Conservation (phyloP, 2,329 filamentous ascomycete genomes). For the Alternaria novae-zelandiae region DNA sequence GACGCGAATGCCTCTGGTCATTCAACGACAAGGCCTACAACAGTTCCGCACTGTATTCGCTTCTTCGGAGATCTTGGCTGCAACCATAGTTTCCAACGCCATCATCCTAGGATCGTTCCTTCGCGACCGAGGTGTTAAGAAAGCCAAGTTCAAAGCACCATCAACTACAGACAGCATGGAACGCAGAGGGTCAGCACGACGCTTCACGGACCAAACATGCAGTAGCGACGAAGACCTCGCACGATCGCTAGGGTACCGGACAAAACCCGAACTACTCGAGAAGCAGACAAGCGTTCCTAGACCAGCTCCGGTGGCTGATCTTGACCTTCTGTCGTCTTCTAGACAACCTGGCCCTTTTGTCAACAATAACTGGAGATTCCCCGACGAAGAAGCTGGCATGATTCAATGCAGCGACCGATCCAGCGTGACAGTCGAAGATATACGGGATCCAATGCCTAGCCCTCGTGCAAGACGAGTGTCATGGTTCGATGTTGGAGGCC, state of each 20-base stretch:
- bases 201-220: constrained; percentile 74
- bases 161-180: constrained; percentile 60
- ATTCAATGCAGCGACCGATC: constrained; percentile 30
- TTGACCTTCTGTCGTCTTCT: constrained; percentile 31
- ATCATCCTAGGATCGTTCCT: constrained; percentile 92
- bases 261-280: constrained; percentile 59
- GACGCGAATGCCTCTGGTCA: constrained; percentile 81
- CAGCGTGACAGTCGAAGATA: constrained; percentile 26
- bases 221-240: constrained; percentile 93
- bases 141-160: constrained; percentile 72
- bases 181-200: constrained; percentile 64
- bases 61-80: constrained; percentile 87
- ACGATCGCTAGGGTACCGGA: constrained; percentile 75
- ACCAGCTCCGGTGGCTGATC: constrained; percentile 44
- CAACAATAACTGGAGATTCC: constrained; percentile 45
- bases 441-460: constrained; percentile 47
- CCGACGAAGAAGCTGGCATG: constrained; percentile 22
- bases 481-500: constrained; percentile 84
- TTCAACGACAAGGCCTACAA: constrained; percentile 73
- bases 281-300: constrained; percentile 50
- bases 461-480: constrained; percentile 65
- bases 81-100: constrained; percentile 84
- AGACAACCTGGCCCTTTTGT: constrained; percentile 32
- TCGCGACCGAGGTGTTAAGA: constrained; percentile 88
- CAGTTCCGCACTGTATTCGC: constrained; percentile 88